Evolutionary conservation across 768 basidiomycete species (phyloP).

Genomic region (Auriscalpium orientale): DNA sequence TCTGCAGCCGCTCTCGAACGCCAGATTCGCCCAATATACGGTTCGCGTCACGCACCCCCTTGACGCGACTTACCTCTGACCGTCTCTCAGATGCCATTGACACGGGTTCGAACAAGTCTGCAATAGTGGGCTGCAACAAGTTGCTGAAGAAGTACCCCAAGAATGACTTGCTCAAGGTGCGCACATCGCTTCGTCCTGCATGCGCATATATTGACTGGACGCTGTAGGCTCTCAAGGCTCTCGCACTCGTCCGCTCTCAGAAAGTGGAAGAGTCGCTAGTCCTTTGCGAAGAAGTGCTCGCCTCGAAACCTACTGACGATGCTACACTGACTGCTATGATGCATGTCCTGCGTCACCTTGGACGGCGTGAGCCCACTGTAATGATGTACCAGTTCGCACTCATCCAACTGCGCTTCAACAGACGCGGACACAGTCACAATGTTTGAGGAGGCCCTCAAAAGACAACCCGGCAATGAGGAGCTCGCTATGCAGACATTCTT

Average conservation of each 20-base stretch:
- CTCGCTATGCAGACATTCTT: constrained; percentile 80
- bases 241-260: constrained; percentile 76
- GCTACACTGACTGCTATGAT: constrained; percentile 71
- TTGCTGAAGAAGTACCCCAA: constrained; percentile 79
- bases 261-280: constrained; percentile 79
- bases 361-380: constrained; percentile 42
- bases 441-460: constrained; percentile 83
- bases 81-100: constrained; percentile 65
- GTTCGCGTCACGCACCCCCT: constrained; percentile 30
- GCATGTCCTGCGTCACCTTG: constrained; percentile 74
- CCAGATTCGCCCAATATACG: constrained; percentile 81
- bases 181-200: background rate
- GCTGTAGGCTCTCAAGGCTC: constrained; percentile 69
- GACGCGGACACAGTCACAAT: constrained; percentile 77
- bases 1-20: constrained; percentile 60
- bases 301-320: constrained; percentile 65
- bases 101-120: constrained; percentile 80
- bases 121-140: constrained; percentile 80
- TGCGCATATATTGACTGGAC: background rate
- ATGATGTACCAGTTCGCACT: background rate
- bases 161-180: constrained; percentile 63
- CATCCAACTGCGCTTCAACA: constrained; percentile 19
- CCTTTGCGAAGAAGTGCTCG: constrained; percentile 75
- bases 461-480: constrained; percentile 75
- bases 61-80: constrained; percentile 5